Conservation (phyloP, 257 asterid genomes). For the Rehmannia glutinosa region DNA sequence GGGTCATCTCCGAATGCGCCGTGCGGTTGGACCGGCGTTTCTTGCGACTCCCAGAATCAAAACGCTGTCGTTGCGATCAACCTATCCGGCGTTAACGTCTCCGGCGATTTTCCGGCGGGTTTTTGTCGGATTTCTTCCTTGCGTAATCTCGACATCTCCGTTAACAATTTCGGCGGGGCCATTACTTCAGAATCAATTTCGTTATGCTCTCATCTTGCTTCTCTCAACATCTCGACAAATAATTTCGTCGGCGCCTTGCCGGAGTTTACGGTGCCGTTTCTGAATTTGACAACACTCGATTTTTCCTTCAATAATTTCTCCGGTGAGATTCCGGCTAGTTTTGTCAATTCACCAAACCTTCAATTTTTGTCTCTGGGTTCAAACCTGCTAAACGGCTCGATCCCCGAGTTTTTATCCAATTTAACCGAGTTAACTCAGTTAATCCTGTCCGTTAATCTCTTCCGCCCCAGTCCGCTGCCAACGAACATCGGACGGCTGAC, state of each 20-base stretch:
- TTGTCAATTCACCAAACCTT: constrained; percentile 43
- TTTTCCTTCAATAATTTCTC: constrained; percentile 57
- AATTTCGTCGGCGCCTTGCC: constrained; percentile 57
- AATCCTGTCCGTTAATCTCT: constrained; percentile 41
- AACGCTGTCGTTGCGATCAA: constrained; percentile 46
- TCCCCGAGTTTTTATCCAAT: constrained; percentile 60
- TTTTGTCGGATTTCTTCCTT: constrained; percentile 60
- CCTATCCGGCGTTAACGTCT: constrained; percentile 30
- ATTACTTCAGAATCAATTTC: constrained; percentile 35
- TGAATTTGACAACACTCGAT: constrained; percentile 47
- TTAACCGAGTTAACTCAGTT: constrained; percentile 57
- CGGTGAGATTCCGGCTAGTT: constrained; percentile 62
- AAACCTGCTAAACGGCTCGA: constrained; percentile 62
- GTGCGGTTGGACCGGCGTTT: constrained; percentile 62
- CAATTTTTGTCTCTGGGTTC: constrained; percentile 37
- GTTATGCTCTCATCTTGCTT: constrained; percentile 47
- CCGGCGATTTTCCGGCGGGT: constrained; percentile 63
- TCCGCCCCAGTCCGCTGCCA: constrained; percentile 50
- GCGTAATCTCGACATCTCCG: constrained; percentile 32
- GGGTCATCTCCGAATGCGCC: constrained; percentile 42
- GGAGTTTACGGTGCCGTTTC: constrained; percentile 35
- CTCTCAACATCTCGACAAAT: constrained; percentile 45
- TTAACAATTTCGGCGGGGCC: constrained; percentile 35
- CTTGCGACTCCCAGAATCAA: constrained; percentile 33
- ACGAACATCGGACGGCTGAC: constrained; percentile 47